These are phyloP conservation scores for Niebla homalea DNA, from an alignment of 495 filamentous ascomycete species.

Conservation along the genomic window DNA sequence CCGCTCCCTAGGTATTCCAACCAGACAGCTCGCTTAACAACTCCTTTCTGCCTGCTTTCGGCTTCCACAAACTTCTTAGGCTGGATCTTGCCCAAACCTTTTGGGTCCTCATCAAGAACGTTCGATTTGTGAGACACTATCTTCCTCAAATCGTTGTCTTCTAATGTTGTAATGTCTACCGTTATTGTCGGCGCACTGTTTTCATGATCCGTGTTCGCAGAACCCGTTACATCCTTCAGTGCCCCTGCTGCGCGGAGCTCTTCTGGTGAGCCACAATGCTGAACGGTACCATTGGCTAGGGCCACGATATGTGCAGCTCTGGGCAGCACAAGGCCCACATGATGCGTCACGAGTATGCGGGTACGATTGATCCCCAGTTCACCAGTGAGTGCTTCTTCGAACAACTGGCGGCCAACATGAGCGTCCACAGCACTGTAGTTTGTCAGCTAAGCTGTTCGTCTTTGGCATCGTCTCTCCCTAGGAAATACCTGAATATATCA, in stretches of 20 bases:
- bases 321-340: constrained; percentile 56
- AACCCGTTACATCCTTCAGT: constrained; percentile 45
- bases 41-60: constrained; percentile 53
- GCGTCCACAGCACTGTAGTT: constrained; percentile 34
- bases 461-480: constrained; percentile 21
- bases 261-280: constrained; percentile 45
- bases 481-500: constrained; percentile 57
- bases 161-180: not conserved
- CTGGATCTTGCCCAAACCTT: constrained; percentile 15
- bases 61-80: constrained; percentile 63
- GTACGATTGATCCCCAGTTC: constrained; percentile 56
- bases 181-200: constrained; percentile 7
- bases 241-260: constrained; percentile 42
- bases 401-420: constrained; percentile 67
- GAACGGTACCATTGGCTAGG: constrained; percentile 51
- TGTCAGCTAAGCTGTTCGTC: not conserved
- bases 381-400: constrained; percentile 60
- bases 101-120: constrained; percentile 12
- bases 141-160: constrained; percentile 27
- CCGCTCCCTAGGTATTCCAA: constrained; percentile 47
- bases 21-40: constrained; percentile 51
- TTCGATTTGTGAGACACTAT: constrained; percentile 21
- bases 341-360: constrained; percentile 70
- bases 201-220: constrained; percentile 28
- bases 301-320: constrained; percentile 58